Evolutionary conservation across 768 basidiomycete genomes (phyloP).

Genomic region (Daedalea quercina): DNA sequence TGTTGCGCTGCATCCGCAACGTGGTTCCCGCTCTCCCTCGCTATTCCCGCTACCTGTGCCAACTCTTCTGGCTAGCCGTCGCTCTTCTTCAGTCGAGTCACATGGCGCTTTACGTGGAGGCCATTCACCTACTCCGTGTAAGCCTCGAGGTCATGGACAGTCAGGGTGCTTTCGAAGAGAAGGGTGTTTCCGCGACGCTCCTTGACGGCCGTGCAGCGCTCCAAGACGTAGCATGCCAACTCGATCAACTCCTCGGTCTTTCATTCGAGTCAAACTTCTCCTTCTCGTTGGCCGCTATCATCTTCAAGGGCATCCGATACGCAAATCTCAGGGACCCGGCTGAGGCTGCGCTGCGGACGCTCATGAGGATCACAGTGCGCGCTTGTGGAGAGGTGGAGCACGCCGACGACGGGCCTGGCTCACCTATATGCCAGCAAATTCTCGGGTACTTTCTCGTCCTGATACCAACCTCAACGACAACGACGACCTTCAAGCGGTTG

Average conservation of each 20-base stretch:
- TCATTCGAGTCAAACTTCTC: conserved; percentile 78
- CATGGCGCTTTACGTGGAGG: conserved; percentile 61
- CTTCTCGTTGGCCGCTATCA: conserved; percentile 73
- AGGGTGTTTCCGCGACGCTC: conserved; percentile 47
- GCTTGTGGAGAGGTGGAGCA: conserved; percentile 19
- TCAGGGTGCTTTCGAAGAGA: conserved; percentile 50
- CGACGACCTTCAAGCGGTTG: conserved; percentile 49
- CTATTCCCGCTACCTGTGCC: conserved; percentile 65
- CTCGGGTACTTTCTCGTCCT: conserved; percentile 78
- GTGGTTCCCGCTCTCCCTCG: conserved; percentile 64
- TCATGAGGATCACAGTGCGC: conserved; percentile 54
- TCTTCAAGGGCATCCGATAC: conserved; percentile 83
- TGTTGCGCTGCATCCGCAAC: conserved; percentile 81
- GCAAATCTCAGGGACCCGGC: conserved; percentile 56
- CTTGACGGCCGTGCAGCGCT: conserved; percentile 57
- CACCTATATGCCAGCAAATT: conserved; percentile 49
- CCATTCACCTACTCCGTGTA: conserved; percentile 57
- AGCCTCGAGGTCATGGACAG: conserved; percentile 59
- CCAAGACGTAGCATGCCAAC: conserved; percentile 61
- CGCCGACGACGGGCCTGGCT: conserved; percentile 31
- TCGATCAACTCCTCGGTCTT: conserved; percentile 67
- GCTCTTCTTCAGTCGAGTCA: conserved; percentile 77
- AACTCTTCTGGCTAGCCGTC: conserved; percentile 85
- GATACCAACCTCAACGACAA: conserved; percentile 59
- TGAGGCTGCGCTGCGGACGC: conserved; percentile 51